A percentile compares a stretch with the other conserved stretches of the same genome.
phyloP scores from a whole-genome alignment of 129 eudicot species.

The Flaveria sonorensis region DNA sequence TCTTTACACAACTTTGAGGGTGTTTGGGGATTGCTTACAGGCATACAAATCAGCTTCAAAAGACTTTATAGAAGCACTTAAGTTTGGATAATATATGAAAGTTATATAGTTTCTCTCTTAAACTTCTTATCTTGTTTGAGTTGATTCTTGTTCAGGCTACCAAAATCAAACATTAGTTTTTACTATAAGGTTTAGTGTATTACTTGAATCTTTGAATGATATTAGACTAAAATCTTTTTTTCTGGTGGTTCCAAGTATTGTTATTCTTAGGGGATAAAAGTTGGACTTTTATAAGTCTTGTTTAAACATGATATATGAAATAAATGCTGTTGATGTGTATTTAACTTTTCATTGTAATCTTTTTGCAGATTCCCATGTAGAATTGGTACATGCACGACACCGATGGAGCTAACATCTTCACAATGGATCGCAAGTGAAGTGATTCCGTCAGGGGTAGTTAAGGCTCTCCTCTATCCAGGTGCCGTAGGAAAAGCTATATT shows the following conservation, averaged over 20 bases:
- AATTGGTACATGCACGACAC: constrained; percentile 57
- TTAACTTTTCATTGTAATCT: background rate
- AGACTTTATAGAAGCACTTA: too few relatives aligned
- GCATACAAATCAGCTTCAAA: too few relatives aligned
- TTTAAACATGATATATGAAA: background rate
- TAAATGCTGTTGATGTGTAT: background rate
- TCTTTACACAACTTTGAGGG: constrained; percentile 8
- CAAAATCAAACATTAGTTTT: background rate
- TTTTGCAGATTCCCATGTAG: constrained; percentile 68
- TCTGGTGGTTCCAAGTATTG: background rate
- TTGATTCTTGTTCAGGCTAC: background rate
- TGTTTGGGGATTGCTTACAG: background rate
- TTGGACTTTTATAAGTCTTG: constrained; percentile 3
- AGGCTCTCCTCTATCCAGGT: constrained; percentile 60
- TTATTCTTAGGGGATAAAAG: background rate
- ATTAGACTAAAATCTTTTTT: background rate
- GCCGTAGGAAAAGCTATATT: constrained; percentile 43
- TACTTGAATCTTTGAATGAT: constrained; percentile 13
- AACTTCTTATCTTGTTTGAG: background rate
- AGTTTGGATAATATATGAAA: background rate
- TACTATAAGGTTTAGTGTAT: background rate
- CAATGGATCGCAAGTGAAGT: constrained; percentile 56
- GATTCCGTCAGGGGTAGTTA: constrained; percentile 48
- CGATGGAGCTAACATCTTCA: constrained; percentile 51
- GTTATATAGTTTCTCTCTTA: background rate